Base-by-base conservation (phyloP, 1,284 basidiomycete genomes). In the Cerrena zonata region DNA sequence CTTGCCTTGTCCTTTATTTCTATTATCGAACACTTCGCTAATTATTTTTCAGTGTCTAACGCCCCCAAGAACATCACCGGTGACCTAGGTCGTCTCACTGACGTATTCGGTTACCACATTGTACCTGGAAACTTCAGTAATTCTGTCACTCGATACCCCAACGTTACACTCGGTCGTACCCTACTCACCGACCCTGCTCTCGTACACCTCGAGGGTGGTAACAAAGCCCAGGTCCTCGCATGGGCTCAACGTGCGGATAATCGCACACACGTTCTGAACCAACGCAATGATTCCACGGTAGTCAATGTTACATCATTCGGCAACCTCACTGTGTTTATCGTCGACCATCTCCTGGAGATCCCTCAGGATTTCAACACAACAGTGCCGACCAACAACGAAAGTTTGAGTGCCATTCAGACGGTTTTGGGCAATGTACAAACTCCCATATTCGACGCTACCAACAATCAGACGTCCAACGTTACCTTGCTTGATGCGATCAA, bases 141-240 rank as follows among this genome's bases (percentile, higher is more conserved):
- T 13, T 55, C 65, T 12, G 64, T 73, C 7, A 64, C 69, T 2
- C 65, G 67, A 5, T 77, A 65, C 56, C 78, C 78, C 3, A 78
- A 78, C 56, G 67, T 78, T 49, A 87, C 86, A 0, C 68, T 89
- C 48, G 82, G 82, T 2, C 75, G 81, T 38, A 85, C 86, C 0
- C 69, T 83, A 13, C 70, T 87, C 44, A 77, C 75, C 44, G 71
- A 77, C 45, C 60, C 74, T 0, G 52, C 64, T 0, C 58, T 72
- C 18, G 82, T 83, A 3, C 65, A 61, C 26, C 74, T 86, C 1
- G 80, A 82, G 61, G 82, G 74, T 3, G 48, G 30, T 3, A 71
- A 71, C 55, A 70, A 74, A 56, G 69, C 71, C 10, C 85, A 89
- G 58, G 88, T 85, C 5, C 65, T 89, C 11, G 79, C 78, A 0